phyloP scores from a whole-genome alignment of 2,329 filamentous ascomycete genomes.

The Calonectria hongkongensis region DNA sequence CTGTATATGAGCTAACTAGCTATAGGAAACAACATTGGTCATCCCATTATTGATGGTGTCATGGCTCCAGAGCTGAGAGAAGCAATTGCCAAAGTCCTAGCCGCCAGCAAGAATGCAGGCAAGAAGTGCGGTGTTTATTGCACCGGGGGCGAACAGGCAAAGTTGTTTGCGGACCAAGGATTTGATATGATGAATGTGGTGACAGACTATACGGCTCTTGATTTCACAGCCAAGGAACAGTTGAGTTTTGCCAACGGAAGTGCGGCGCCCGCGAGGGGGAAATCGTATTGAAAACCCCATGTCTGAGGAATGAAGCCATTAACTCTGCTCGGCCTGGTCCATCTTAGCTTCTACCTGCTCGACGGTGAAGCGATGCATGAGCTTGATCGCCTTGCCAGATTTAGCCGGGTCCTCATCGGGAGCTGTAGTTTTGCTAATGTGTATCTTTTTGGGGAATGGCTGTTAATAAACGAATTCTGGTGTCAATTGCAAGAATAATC shows the following conservation, averaged over 20 bases:
- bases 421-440: slow-evolving; percentile 75
- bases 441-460: slow-evolving; percentile 64
- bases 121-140: slow-evolving; percentile 81
- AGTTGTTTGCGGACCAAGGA: slow-evolving; percentile 71
- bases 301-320: slow-evolving; percentile 8
- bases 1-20: slow-evolving; percentile 29
- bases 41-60: slow-evolving; percentile 76
- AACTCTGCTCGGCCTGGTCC: slow-evolving; percentile 72
- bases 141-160: slow-evolving; percentile 73
- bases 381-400: slow-evolving; percentile 77
- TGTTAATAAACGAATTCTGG: slow-evolving; percentile 7
- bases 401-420: slow-evolving; percentile 72
- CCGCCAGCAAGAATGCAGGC: slow-evolving; percentile 75
- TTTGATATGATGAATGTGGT: slow-evolving; percentile 78
- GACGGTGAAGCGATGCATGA: slow-evolving; percentile 86
- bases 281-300: slow-evolving; percentile 62
- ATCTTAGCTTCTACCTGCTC: slow-evolving; percentile 81
- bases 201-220: slow-evolving; percentile 73
- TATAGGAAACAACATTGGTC: slow-evolving; percentile 74
- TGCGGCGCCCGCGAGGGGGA: slow-evolving; percentile 59
- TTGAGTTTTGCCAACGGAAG: slow-evolving; percentile 68
- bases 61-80: slow-evolving; percentile 75
- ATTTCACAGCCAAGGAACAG: slow-evolving; percentile 65
- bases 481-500: background rate
- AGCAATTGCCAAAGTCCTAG: slow-evolving; percentile 75